These are phyloP conservation scores for Eimeria zaria DNA, from an alignment of 169 alveolate genomes.

Conservation along the genomic window DNA sequence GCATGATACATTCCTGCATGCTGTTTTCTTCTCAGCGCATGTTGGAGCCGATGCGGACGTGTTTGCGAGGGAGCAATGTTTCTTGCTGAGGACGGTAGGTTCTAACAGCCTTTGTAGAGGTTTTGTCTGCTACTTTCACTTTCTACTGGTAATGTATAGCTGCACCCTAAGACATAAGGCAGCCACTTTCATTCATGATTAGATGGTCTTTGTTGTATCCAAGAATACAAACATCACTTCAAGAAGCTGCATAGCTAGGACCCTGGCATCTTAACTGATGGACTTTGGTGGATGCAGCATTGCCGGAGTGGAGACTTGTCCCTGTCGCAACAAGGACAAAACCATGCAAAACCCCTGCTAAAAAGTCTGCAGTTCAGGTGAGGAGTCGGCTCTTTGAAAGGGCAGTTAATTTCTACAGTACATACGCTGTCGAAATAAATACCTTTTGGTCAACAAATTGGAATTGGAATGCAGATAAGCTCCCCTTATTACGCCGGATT, in stretches of 20 bases:
- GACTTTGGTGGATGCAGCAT: conserved; percentile 27
- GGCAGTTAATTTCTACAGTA: too few species aligned
- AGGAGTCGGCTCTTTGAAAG: neutral
- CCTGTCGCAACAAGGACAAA: conserved; percentile 73
- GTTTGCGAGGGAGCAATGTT: conserved; percentile 73
- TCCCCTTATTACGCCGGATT: neutral
- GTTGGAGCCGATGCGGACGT: conserved; percentile 76
- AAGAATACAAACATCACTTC: neutral
- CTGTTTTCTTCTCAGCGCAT: conserved; percentile 23
- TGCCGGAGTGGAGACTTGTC: conserved; percentile 74
- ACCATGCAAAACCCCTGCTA: conserved; percentile 70
- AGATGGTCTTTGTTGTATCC: neutral
- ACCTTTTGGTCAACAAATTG: too few species aligned
- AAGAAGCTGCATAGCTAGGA: neutral
- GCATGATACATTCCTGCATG: neutral
- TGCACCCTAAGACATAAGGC: neutral
- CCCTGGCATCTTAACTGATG: neutral
- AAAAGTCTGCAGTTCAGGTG: conserved; percentile 73
- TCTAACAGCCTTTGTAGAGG: neutral
- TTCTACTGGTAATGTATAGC: neutral
- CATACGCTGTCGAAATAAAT: too few species aligned
- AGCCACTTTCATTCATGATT: neutral
- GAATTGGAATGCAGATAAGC: neutral
- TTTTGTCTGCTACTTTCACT: neutral
- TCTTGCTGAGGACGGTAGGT: conserved; percentile 69